A percentile compares a stretch with the other conserved stretches of the same genome.
These are phyloP conservation scores for Cercospora nicotianae DNA, from an alignment of 2,329 filamentous ascomycete species.

Conservation along the genomic window DNA sequence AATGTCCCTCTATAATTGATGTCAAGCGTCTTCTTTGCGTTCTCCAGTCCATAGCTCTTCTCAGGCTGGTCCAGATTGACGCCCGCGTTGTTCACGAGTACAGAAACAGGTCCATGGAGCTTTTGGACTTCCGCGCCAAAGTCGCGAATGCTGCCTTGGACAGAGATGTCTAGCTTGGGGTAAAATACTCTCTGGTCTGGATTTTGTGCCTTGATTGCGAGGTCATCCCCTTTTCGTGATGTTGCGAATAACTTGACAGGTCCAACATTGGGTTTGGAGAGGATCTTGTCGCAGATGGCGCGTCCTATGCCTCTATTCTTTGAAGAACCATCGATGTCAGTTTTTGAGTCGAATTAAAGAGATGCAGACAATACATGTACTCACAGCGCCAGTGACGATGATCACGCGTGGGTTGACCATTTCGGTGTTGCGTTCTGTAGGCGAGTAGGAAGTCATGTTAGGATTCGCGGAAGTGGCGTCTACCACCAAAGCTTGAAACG, in stretches of 20 bases:
- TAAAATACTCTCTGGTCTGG: conserved; percentile 31
- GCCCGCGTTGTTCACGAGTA: conserved; percentile 43
- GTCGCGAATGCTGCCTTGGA: conserved; percentile 30
- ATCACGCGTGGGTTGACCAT: conserved; percentile 36
- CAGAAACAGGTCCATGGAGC: conserved; percentile 31
- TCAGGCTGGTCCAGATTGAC: conserved; percentile 33
- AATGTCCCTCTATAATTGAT: conserved; percentile 41
- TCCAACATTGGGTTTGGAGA: conserved; percentile 26
- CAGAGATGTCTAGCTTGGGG: conserved; percentile 37
- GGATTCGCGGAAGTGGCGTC: conserved; percentile 2
- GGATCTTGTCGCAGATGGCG: conserved; percentile 39
- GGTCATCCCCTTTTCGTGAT: conserved; percentile 36
- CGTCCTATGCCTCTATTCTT: conserved; percentile 42
- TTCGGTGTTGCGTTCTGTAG: background rate
- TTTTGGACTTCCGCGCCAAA: conserved; percentile 34
- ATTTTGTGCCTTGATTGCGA: conserved; percentile 27
- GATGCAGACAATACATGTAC: conserved; percentile 13
- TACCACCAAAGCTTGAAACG: background rate
- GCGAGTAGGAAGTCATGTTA: conserved; percentile 5
- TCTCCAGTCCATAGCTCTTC: conserved; percentile 30
- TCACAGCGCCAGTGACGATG: conserved; percentile 41
- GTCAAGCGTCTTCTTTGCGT: conserved; percentile 37
- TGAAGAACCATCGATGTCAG: background rate
- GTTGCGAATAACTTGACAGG: conserved; percentile 38
- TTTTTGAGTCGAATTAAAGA: background rate